phyloP scores from a whole-genome alignment of 495 filamentous ascomycete species.

The Parachaetomium inaequale region DNA sequence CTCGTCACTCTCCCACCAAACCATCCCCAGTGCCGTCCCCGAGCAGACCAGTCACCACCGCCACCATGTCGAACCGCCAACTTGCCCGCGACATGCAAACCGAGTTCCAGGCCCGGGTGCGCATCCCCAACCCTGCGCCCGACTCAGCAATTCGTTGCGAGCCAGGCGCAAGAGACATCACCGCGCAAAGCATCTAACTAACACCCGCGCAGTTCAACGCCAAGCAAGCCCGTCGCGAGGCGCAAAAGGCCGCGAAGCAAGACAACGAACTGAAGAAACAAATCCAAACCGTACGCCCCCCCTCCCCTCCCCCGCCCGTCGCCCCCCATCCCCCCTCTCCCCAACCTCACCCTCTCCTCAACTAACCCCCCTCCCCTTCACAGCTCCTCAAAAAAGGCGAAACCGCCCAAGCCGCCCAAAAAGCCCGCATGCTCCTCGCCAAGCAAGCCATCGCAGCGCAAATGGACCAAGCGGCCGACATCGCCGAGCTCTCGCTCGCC shows the following conservation, averaged over 20 bases:
- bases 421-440: conserved; percentile 60
- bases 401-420: conserved; percentile 79
- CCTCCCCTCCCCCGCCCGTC: not conserved
- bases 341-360: no score
- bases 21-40: not conserved
- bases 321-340: not conserved
- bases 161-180: not conserved
- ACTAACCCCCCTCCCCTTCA: conserved; percentile 31
- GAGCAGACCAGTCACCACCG: not conserved
- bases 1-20: not conserved
- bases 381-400: conserved; percentile 64
- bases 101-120: conserved; percentile 51
- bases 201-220: conserved; percentile 63
- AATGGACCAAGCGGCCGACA: conserved; percentile 54
- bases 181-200: not conserved
- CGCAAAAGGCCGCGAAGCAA: conserved; percentile 76
- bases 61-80: conserved; percentile 50
- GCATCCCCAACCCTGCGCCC: conserved; percentile 16
- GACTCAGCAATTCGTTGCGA: not conserved
- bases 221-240: conserved; percentile 77
- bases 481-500: conserved; percentile 49
- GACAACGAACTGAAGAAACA: conserved; percentile 78
- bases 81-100: conserved; percentile 50
- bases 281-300: conserved; percentile 63
- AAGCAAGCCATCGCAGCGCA: conserved; percentile 53